phyloP scores from a whole-genome alignment of 2,329 filamentous ascomycete species.

The Xylariaceae sp. region DNA sequence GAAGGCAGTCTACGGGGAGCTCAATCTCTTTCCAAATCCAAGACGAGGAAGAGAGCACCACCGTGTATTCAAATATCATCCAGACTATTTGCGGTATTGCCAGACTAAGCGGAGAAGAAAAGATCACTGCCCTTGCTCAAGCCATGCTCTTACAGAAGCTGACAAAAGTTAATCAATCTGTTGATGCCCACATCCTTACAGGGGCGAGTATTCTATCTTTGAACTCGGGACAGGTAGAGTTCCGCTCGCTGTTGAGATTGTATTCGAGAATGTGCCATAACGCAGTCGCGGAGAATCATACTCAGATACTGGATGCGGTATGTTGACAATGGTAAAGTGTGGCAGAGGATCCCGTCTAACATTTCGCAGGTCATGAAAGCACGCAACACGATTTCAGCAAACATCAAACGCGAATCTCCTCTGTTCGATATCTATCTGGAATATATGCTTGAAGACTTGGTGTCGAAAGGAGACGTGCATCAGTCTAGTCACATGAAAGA shows the following conservation, averaged over 20 bases:
- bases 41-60: conserved; percentile 74
- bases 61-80: conserved; percentile 85
- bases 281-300: conserved; percentile 67
- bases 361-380: conserved; percentile 64
- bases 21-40: conserved; percentile 74
- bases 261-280: conserved; percentile 74
- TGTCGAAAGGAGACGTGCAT: conserved; percentile 85
- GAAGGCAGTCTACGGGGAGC: conserved; percentile 65
- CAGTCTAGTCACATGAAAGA: conserved; percentile 71
- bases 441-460: conserved; percentile 79
- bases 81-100: conserved; percentile 92
- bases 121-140: conserved; percentile 88
- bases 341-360: neutral
- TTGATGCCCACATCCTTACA: conserved; percentile 82
- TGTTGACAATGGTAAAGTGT: conserved; percentile 30
- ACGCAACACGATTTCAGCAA: conserved; percentile 72
- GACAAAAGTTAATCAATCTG: conserved; percentile 72
- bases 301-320: conserved; percentile 68
- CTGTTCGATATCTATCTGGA: conserved; percentile 81
- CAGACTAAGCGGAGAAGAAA: conserved; percentile 75
- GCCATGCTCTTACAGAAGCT: conserved; percentile 98
- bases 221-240: conserved; percentile 75
- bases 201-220: conserved; percentile 78
- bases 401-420: conserved; percentile 65
- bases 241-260: conserved; percentile 80